Base-by-base conservation (phyloP, 352 stramenopile species). In the Pythium vanterpoolii region DNA sequence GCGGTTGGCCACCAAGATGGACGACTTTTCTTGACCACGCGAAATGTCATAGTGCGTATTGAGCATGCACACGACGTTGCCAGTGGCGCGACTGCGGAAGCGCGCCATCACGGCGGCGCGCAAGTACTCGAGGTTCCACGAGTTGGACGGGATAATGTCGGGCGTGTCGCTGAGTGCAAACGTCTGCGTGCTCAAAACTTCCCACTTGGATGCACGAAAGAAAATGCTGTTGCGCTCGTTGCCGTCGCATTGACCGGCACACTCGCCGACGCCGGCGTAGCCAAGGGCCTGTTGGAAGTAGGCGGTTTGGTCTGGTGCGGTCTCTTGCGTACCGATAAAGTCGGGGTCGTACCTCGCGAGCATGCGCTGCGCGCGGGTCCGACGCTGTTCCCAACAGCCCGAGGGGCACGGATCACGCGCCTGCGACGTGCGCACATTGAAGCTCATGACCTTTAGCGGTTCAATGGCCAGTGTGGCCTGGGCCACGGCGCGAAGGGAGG, bases 31-130 rank as follows among this genome's bases (percentile, higher is more conserved):
- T 19, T 90, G 89, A 4, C 83, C 83, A 14, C 78, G 81, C 3
- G 79, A 91, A 26, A 89, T 86, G 68, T 93, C 83, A 60, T 87
- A 93, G 72, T 91, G 83, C 44, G 83, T 91, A 64, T 93, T 93
- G 33, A 91, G 52, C 16, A 93, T 63, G 30, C 83, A 93, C 1
- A 87, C 79, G 0, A 74, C 87, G 14, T 78, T 62, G 16, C 79
- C 77, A 1, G 72, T 53, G 56, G 49, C 76, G 77, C 62, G 90
- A 77, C 56, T 90, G 10, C 55, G 50, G 69, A 93, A 93, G 44
- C 83, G 83, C 4, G 74, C 83, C 68, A 74, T 89, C n/a, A 86
- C 75, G 40, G 68, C 80, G 21, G 79, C 88, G 18, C 83, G 81
- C 60, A 89, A 89, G 63, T 91, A 90, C 27, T 52, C 39, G 79